Evolutionary conservation across 2,329 filamentous ascomycete species (phyloP).

Genomic region (Tolypocladium inflatum): DNA sequence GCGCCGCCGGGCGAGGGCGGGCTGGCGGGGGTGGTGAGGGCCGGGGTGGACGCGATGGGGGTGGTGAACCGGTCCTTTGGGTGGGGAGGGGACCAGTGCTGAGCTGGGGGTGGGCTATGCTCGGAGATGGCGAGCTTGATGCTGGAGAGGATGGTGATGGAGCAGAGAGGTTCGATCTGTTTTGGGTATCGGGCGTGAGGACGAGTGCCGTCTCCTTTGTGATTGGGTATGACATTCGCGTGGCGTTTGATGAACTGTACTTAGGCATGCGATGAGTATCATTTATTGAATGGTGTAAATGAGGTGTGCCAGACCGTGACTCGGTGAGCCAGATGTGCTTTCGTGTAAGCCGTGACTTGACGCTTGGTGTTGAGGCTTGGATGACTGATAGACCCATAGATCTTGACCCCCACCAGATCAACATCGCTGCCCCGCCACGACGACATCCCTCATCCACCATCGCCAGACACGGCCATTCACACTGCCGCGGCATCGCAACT

Average conservation of each 20-base stretch:
- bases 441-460: not conserved
- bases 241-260: not conserved
- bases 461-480: not conserved
- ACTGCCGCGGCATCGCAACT: not conserved
- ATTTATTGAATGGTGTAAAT: no score
- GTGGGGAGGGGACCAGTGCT: constrained; percentile 31
- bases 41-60: constrained; percentile 41
- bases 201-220: not conserved
- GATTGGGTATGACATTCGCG: not conserved
- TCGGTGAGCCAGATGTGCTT: not conserved
- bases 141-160: not conserved
- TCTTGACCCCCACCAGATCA: not conserved
- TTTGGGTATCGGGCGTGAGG: not conserved
- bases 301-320: not conserved
- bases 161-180: not conserved
- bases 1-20: constrained; percentile 24
- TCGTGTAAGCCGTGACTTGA: not conserved
- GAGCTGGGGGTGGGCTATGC: not conserved
- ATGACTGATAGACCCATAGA: not conserved
- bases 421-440: not conserved
- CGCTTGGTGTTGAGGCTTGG: not conserved
- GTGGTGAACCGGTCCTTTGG: constrained; percentile 43
- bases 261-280: not conserved
- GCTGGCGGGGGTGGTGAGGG: constrained; percentile 35
- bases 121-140: not conserved